These are phyloP conservation scores for Daldinia loculata DNA, from an alignment of 495 filamentous ascomycete genomes.

Conservation along the genomic window DNA sequence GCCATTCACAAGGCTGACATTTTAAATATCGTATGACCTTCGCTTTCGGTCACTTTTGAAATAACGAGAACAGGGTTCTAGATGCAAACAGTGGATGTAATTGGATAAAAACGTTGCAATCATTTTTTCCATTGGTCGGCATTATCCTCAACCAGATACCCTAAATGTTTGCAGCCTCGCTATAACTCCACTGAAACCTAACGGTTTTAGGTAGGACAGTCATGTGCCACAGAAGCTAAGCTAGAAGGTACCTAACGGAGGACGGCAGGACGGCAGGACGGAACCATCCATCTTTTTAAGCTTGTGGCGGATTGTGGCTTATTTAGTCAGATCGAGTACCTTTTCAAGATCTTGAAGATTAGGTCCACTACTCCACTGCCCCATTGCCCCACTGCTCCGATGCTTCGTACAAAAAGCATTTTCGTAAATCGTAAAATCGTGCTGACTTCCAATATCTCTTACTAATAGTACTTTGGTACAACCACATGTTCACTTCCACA, in stretches of 20 bases:
- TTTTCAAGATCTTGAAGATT: not conserved
- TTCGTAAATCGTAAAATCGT: not conserved
- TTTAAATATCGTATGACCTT: conserved; percentile 47
- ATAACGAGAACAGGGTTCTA: conserved; percentile 27
- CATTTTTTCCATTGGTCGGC: conserved; percentile 20
- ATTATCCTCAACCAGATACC: not conserved
- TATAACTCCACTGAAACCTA: conserved; percentile 24
- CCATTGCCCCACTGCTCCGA: too few relatives aligned
- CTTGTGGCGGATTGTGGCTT: conserved; percentile 26
- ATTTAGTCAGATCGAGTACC: not conserved
- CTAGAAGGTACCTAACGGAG: not conserved
- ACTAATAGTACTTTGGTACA: not conserved
- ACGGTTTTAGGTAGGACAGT: conserved; percentile 10
- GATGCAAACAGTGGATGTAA: conserved; percentile 17
- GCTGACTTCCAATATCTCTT: not conserved
- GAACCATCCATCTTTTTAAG: conserved; percentile 2
- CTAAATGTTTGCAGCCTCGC: conserved; percentile 27
- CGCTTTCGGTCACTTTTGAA: conserved; percentile 33
- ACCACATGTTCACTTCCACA: not conserved
- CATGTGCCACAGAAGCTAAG: conserved; percentile 21
- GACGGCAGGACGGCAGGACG: not conserved
- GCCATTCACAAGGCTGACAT: conserved; percentile 46
- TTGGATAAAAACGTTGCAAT: conserved; percentile 15
- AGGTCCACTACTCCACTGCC: not conserved
- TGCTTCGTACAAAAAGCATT: not conserved